Evolutionary conservation across 1,284 basidiomycete species (phyloP).

Genomic region (Lentinula novae-zelandiae): DNA sequence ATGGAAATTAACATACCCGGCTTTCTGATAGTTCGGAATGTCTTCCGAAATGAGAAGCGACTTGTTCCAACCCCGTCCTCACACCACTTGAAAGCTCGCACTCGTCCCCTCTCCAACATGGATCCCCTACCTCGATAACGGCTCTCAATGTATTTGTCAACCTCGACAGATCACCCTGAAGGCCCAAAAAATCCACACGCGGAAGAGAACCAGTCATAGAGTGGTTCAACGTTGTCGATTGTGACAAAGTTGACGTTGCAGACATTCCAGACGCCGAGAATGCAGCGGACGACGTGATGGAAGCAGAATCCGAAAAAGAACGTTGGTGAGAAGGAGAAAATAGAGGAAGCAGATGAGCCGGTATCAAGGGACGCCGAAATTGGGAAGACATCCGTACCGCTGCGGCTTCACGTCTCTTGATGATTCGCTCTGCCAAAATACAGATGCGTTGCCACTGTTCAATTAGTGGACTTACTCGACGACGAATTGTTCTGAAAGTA

Average conservation of each 20-base stretch:
- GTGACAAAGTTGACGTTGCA: neutral
- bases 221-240: conserved; percentile 2
- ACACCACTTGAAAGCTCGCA: conserved; percentile 83
- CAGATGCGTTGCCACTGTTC: conserved; percentile 91
- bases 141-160: conserved; percentile 78
- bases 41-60: conserved; percentile 68
- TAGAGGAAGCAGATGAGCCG: conserved; percentile 58
- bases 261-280: conserved; percentile 14
- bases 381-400: conserved; percentile 71
- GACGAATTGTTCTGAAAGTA: conserved; percentile 56
- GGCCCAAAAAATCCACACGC: conserved; percentile 23
- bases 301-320: conserved; percentile 29
- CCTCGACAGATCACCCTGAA: conserved; percentile 78
- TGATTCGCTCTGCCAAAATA: conserved; percentile 77
- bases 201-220: conserved; percentile 21
- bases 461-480: conserved; percentile 70
- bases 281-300: conserved; percentile 27
- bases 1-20: conserved; percentile 50
- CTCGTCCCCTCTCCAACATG: conserved; percentile 75
- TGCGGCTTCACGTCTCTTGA: conserved; percentile 83
- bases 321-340: conserved; percentile 24
- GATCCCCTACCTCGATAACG: conserved; percentile 73
- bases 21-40: conserved; percentile 78
- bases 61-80: conserved; percentile 63
- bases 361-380: conserved; percentile 54